phyloP scores from a whole-genome alignment of 140 eudicot species.

The Flaveria floridana region DNA sequence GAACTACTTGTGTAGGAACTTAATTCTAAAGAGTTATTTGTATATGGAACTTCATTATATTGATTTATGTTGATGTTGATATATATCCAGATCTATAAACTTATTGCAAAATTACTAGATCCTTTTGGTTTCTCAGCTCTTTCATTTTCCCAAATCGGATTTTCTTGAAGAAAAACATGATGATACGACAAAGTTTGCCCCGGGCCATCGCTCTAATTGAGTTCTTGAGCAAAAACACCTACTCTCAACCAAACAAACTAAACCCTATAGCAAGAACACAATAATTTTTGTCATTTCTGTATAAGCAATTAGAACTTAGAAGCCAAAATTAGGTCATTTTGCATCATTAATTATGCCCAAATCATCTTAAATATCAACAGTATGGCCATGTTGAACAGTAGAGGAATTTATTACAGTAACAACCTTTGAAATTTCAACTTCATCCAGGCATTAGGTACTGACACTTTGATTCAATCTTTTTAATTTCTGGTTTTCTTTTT shows the following conservation, averaged over 20 bases:
- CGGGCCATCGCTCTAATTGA: not conserved
- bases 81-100: not conserved
- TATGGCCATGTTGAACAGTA: constrained; percentile 33
- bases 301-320: not conserved
- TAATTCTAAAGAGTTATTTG: not conserved
- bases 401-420: constrained; percentile 4
- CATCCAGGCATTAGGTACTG: constrained; percentile 35
- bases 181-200: not conserved
- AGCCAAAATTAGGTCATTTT: constrained; percentile 23
- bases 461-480: constrained; percentile 34
- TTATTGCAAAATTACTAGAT: not conserved
- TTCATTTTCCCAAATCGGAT: not conserved
- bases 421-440: constrained; percentile 21
- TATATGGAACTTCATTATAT: constrained; percentile 4
- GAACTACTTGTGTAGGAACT: not conserved
- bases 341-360: constrained; percentile 13
- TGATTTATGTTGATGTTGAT: not conserved
- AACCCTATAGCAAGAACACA: constrained; percentile 17
- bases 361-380: not conserved
- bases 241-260: constrained; percentile 11
- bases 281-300: not conserved
- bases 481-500: not conserved
- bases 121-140: not conserved
- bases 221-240: not conserved
- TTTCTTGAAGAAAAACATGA: not conserved